Percentiles rank a stretch among this genome's conserved stretches.
phyloP scores from a whole-genome alignment of 345 rosid genomes.

The Brassica nigra region DNA sequence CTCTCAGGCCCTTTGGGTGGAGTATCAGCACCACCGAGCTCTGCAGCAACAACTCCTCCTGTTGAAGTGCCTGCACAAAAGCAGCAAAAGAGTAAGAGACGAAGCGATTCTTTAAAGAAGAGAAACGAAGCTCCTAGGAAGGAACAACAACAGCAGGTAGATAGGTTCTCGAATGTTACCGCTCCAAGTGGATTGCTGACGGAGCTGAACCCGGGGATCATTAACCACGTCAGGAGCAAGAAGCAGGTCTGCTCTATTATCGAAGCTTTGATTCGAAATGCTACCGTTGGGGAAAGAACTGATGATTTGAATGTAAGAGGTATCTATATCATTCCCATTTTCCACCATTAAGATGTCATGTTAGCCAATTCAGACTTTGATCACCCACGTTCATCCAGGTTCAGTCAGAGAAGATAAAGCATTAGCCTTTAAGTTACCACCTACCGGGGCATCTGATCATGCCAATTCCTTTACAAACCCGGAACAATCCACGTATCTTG shows the following conservation, averaged over 20 bases:
- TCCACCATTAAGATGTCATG: slow-evolving; percentile 36
- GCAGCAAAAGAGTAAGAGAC: slow-evolving; percentile 66
- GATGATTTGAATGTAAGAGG: slow-evolving; percentile 48
- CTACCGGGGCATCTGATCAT: slow-evolving; percentile 50
- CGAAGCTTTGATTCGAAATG: slow-evolving; percentile 71
- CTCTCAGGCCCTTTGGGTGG: slow-evolving; percentile 77
- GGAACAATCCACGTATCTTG: slow-evolving; percentile 57
- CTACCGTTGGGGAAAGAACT: slow-evolving; percentile 37
- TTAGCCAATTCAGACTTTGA: slow-evolving; percentile 35
- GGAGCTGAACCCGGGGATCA: slow-evolving; percentile 87
- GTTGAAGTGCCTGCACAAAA: slow-evolving; percentile 53
- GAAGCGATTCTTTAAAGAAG: slow-evolving; percentile 55
- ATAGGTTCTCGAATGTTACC: slow-evolving; percentile 77
- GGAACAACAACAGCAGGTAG: slow-evolving; percentile 54
- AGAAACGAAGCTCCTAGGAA: slow-evolving; percentile 35
- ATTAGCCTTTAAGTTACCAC: slow-evolving; percentile 55
- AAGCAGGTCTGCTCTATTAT: slow-evolving; percentile 91
- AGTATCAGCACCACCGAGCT: slow-evolving; percentile 47
- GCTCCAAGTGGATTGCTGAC: slow-evolving; percentile 92
- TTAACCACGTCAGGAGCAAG: slow-evolving; percentile 84
- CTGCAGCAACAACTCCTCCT: slow-evolving; percentile 47
- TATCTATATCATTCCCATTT: slow-evolving; percentile 36
- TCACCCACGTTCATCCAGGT: slow-evolving; percentile 38
- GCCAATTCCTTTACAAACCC: slow-evolving; percentile 50
- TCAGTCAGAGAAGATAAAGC: slow-evolving; percentile 47